A percentile compares a stretch with the other conserved stretches of the same genome.
These are phyloP conservation scores for Colletotrichum tropicale DNA, from an alignment of 2,329 filamentous ascomycete species.

Conservation along the genomic window DNA sequence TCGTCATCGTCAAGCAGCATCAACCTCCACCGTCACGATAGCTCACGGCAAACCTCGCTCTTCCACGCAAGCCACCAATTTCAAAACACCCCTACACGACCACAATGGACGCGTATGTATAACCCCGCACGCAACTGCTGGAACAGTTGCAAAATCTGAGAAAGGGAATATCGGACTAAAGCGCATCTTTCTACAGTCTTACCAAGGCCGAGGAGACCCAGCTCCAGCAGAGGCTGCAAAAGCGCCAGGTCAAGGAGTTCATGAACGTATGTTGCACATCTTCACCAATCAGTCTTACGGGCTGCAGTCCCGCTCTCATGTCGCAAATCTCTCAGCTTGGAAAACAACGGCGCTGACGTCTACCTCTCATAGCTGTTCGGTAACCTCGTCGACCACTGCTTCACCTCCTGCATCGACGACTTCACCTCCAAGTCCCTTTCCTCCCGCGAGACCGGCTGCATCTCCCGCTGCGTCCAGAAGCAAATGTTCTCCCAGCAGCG, in stretches of 20 bases:
- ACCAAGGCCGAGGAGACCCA: conserved; percentile 84
- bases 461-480: conserved; percentile 95
- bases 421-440: conserved; percentile 97
- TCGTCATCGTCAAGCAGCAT: conserved; percentile 17
- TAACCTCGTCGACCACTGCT: conserved; percentile 85
- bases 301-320: neutral
- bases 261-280: conserved; percentile 75
- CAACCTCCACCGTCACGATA: neutral
- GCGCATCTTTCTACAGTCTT: conserved; percentile 51
- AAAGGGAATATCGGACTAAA: conserved; percentile 20
- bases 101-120: conserved; percentile 26
- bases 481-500: conserved; percentile 91
- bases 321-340: neutral
- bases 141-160: conserved; percentile 6
- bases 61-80: neutral
- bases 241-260: conserved; percentile 98
- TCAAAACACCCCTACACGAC: neutral
- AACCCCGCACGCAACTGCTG: neutral
- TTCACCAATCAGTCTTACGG: neutral
- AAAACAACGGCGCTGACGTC: neutral
- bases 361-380: conserved; percentile 53
- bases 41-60: neutral
- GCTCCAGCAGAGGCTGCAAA: conserved; percentile 93
- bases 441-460: conserved; percentile 86
- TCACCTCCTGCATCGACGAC: conserved; percentile 96